These are phyloP conservation scores for Abelmoschus esculentus DNA, from an alignment of 345 rosid genomes.

Conservation along the genomic window DNA sequence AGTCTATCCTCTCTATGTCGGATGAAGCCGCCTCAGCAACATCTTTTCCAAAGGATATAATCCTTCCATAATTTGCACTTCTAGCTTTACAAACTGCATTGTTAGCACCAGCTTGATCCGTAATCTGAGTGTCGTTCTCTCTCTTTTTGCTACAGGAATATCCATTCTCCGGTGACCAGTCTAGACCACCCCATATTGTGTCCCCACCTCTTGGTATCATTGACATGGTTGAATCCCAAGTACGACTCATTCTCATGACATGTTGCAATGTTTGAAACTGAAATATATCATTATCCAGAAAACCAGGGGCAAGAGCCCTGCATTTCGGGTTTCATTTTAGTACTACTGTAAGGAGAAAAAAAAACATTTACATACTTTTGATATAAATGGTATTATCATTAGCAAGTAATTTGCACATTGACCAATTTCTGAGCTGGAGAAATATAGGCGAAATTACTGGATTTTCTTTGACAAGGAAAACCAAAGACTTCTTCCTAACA, in stretches of 20 bases:
- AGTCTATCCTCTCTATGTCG: conserved; percentile 37
- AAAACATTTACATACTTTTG: background rate
- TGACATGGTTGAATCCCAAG: conserved; percentile 71
- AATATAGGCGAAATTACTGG: background rate
- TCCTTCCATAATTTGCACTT: conserved; percentile 41
- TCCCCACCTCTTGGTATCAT: conserved; percentile 75
- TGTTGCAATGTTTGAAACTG: conserved; percentile 52
- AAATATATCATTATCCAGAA: conserved; percentile 51
- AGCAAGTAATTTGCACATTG: background rate
- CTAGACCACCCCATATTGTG: conserved; percentile 58
- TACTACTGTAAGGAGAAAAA: background rate
- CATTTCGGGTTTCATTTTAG: conserved; percentile 12
- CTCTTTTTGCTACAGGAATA: background rate
- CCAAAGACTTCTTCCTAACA: background rate
- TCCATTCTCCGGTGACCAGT: conserved; percentile 46
- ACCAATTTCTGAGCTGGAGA: background rate
- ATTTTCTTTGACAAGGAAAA: background rate
- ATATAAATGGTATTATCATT: background rate
- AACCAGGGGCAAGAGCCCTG: conserved; percentile 56
- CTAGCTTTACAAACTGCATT: background rate
- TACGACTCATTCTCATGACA: conserved; percentile 58
- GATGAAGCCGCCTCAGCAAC: conserved; percentile 41
- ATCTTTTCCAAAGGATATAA: conserved; percentile 59
- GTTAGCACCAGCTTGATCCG: background rate
- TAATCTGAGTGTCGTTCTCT: background rate